Evolutionary conservation across 768 basidiomycete species (phyloP).

Genomic region (Dentipellis sp.): DNA sequence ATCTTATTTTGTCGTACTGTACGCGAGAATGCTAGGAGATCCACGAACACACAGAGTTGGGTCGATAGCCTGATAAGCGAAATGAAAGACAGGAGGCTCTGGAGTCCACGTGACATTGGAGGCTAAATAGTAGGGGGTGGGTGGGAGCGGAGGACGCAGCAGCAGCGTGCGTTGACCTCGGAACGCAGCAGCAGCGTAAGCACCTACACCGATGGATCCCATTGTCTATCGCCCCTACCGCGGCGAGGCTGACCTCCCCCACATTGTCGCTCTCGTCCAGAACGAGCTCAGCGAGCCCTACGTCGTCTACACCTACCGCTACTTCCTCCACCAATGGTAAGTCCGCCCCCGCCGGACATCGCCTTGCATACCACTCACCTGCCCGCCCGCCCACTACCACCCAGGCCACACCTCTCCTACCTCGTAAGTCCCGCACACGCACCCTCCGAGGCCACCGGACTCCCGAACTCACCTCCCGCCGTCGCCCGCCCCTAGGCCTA

Average conservation of each 20-base stretch:
- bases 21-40: too few species aligned
- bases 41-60: too few species aligned
- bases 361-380: constrained; percentile 20
- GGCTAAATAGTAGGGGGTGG: too few species aligned
- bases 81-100: too few species aligned
- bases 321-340: constrained; percentile 94
- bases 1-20: too few species aligned
- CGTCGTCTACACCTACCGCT: constrained; percentile 92
- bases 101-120: too few species aligned
- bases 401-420: constrained; percentile 84
- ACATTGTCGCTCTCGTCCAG: constrained; percentile 83
- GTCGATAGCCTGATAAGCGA: too few species aligned
- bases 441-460: neutral
- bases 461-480: neutral
- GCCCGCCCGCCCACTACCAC: neutral
- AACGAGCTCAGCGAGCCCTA: constrained; percentile 93
- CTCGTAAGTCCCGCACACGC: constrained; percentile 37
- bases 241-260: constrained; percentile 71
- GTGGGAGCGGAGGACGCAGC: too few species aligned
- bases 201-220: constrained; percentile 2
- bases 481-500: neutral
- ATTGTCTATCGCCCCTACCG: constrained; percentile 56
- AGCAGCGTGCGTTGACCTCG: too few species aligned
- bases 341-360: constrained; percentile 20
- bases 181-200: too few species aligned